phyloP scores from a whole-genome alignment of 345 rosid genomes.

The Laguncularia racemosa region DNA sequence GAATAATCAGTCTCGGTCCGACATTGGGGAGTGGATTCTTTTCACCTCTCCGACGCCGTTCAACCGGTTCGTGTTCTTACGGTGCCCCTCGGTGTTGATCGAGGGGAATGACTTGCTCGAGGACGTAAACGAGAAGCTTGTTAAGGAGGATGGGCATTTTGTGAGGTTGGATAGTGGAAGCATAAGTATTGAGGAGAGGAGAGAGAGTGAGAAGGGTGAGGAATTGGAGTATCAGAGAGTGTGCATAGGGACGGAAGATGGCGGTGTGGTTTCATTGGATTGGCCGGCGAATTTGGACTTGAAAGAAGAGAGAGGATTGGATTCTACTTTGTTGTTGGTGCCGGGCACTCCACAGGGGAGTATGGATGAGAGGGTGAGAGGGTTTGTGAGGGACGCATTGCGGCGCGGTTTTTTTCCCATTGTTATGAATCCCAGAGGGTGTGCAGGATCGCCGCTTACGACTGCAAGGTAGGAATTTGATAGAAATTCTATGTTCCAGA shows the following conservation, averaged over 20 bases:
- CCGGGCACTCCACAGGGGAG: constrained; percentile 86
- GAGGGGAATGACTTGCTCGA: constrained; percentile 38
- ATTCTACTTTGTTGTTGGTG: constrained; percentile 68
- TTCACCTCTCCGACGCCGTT: constrained; percentile 84
- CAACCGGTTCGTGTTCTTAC: constrained; percentile 73
- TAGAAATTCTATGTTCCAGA: not conserved
- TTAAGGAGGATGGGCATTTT: constrained; percentile 74
- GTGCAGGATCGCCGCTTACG: constrained; percentile 90
- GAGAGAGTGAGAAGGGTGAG: constrained; percentile 11
- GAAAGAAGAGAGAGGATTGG: constrained; percentile 70
- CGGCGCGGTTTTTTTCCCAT: constrained; percentile 68
- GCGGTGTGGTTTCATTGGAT: constrained; percentile 79
- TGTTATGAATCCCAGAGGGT: constrained; percentile 98
- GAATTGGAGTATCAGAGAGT: constrained; percentile 68
- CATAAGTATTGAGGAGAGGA: constrained; percentile 20
- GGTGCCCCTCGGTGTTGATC: constrained; percentile 72
- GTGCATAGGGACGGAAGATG: constrained; percentile 59
- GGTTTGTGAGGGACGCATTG: constrained; percentile 57
- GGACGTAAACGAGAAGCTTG: constrained; percentile 55
- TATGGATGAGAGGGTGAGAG: constrained; percentile 40
- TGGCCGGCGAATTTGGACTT: constrained; percentile 83
- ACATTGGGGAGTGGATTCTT: constrained; percentile 74
- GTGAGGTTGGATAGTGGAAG: constrained; percentile 60
- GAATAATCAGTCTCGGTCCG: constrained; percentile 2
- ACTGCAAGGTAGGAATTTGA: constrained; percentile 50